A percentile compares a stretch with the other conserved stretches of the same genome.
phyloP scores from a whole-genome alignment of 2,329 filamentous ascomycete species.

The Xylariaceae sp. region DNA sequence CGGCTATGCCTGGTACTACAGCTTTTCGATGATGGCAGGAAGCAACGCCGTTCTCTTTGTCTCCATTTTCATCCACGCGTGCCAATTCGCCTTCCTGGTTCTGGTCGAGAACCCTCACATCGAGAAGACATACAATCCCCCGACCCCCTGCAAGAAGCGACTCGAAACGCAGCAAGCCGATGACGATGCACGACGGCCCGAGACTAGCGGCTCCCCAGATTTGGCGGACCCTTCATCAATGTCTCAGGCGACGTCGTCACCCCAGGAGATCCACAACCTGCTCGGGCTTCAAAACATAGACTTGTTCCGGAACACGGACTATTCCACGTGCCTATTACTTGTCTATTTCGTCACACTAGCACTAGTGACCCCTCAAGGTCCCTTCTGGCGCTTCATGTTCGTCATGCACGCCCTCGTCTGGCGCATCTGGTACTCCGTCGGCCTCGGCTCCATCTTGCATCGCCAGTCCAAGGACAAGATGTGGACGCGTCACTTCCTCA shows the following conservation, averaged over 20 bases:
- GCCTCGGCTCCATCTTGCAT: conserved; percentile 78
- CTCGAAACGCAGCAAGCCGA: conserved; percentile 25
- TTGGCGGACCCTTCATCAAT: conserved; percentile 21
- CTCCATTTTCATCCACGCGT: conserved; percentile 88
- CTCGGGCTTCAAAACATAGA: conserved; percentile 81
- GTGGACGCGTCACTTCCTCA: conserved; percentile 97
- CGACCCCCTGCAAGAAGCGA: conserved; percentile 64
- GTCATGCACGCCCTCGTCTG: conserved; percentile 73
- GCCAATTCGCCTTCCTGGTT: conserved; percentile 88
- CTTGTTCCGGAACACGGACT: conserved; percentile 80
- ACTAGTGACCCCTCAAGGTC: conserved; percentile 70
- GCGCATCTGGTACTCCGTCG: conserved; percentile 88
- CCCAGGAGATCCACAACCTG: conserved; percentile 72
- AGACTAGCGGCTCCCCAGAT: conserved; percentile 18
- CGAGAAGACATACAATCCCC: conserved; percentile 93
- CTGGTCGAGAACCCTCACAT: conserved; percentile 96
- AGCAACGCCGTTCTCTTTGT: conserved; percentile 98
- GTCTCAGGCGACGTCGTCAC: conserved; percentile 36
- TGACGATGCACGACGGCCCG: conserved; percentile 12
- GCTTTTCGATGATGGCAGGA: conserved; percentile 95
- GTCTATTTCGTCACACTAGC: conserved; percentile 70
- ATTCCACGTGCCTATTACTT: conserved; percentile 70
- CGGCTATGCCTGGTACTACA: conserved; percentile 96
- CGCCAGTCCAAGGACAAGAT: conserved; percentile 84
- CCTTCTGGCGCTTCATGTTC: conserved; percentile 71